Evolutionary conservation across 345 rosid genomes (phyloP).

Genomic region (Salix dunnii): DNA sequence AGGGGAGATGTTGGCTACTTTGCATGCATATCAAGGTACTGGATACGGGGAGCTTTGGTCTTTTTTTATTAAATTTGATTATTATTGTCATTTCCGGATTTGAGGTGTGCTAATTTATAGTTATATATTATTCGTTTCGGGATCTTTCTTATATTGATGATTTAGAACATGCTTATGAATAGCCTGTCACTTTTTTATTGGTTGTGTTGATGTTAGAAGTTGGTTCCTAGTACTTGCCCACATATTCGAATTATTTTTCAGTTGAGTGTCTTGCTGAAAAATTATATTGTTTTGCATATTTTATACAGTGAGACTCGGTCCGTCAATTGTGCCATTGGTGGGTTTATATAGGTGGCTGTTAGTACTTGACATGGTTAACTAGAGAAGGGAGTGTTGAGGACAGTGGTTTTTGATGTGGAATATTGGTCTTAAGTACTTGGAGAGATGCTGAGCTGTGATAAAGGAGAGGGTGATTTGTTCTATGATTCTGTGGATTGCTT

Average conservation of each 20-base stretch:
- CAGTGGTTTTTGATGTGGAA: constrained; percentile 33
- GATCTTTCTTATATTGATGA: constrained; percentile 23
- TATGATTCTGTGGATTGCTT: constrained; percentile 61
- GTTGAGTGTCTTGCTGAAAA: constrained; percentile 3
- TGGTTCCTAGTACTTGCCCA: constrained; percentile 46
- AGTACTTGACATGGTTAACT: constrained; percentile 23
- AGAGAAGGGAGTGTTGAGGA: constrained; percentile 13
- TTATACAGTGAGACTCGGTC: constrained; percentile 40
- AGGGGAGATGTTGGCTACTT: constrained; percentile 33
- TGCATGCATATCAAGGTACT: constrained; percentile 58
- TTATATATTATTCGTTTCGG: constrained; percentile 20
- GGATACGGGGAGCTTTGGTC: constrained; percentile 21
- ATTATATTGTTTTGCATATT: constrained; percentile 16
- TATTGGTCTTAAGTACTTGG: constrained; percentile 25
- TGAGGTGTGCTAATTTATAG: constrained; percentile 22
- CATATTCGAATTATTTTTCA: constrained; percentile 21
- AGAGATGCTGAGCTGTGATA: constrained; percentile 52
- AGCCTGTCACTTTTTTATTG: constrained; percentile 20
- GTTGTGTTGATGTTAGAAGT: constrained; percentile 23
- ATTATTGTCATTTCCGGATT: constrained; percentile 36
- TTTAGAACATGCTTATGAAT: constrained; percentile 17
- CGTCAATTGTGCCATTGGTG: constrained; percentile 36
- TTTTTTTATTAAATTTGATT: constrained; percentile 29
- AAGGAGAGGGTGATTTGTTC: constrained; percentile 52
- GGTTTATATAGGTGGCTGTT: constrained; percentile 24